Conservation (phyloP, 495 filamentous ascomycete genomes). For the Sporormia fimetaria region DNA sequence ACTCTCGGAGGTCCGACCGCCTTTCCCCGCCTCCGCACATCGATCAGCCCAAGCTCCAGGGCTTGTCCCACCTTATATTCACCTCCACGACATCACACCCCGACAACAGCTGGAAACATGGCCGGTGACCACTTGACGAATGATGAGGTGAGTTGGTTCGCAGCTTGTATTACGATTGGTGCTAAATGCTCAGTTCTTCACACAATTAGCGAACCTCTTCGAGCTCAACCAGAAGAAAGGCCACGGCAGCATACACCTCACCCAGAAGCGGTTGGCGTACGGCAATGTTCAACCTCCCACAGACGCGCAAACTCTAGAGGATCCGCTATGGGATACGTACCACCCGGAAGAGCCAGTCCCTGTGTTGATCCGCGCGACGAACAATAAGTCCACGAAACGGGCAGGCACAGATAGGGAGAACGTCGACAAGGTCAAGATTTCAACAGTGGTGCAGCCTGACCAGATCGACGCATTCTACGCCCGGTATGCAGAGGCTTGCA, state of each 20-base stretch:
- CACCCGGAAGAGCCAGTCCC: constrained; percentile 48
- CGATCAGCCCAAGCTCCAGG: constrained; percentile 6
- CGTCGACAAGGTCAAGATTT: constrained; percentile 61
- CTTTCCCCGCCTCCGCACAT: constrained; percentile 1
- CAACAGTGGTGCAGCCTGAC: constrained; percentile 66
- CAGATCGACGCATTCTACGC: constrained; percentile 70
- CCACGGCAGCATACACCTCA: constrained; percentile 70
- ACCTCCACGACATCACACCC: constrained; percentile 3
- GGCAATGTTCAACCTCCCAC: constrained; percentile 13
- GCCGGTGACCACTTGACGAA: constrained; percentile 49
- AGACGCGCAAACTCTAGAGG: constrained; percentile 26
- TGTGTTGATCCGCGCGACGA: constrained; percentile 72
- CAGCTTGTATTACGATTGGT: constrained; percentile 5
- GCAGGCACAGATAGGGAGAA: constrained; percentile 35
- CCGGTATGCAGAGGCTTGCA: constrained; percentile 86
- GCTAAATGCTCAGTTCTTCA: constrained; percentile 62
- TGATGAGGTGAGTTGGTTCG: constrained; percentile 50
- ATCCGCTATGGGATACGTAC: constrained; percentile 44
- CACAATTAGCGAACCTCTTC: constrained; percentile 63
- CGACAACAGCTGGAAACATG: constrained; percentile 34
- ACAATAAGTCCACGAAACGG: constrained; percentile 49
- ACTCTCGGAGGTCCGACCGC: too few species aligned
- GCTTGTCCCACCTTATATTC: constrained; percentile 7
- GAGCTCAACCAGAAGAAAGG: constrained; percentile 51
- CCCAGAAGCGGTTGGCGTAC: constrained; percentile 57